A percentile compares a stretch with the other conserved stretches of the same genome.
Evolutionary conservation across 306 rosid genomes (phyloP).

Genomic region (Potentilla sterilis): DNA sequence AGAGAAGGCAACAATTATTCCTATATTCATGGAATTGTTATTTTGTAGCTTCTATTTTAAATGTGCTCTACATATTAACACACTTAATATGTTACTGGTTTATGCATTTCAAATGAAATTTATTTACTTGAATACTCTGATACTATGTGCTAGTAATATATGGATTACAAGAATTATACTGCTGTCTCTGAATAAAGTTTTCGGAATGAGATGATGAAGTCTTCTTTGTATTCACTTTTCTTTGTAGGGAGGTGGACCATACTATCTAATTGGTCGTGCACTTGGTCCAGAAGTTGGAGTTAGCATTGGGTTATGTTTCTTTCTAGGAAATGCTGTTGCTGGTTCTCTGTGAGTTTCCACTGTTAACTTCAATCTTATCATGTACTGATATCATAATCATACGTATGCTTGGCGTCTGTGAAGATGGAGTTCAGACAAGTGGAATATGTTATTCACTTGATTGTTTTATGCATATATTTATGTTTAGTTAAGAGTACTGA

Average conservation of each 20-base stretch:
- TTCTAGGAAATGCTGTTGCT: slow-evolving; percentile 98
- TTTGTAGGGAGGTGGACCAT: slow-evolving; percentile 98
- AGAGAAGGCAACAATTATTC: background rate
- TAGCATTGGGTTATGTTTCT: slow-evolving; percentile 98
- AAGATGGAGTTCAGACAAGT: slow-evolving; percentile 19
- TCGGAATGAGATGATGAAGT: slow-evolving; percentile 7
- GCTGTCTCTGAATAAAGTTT: background rate
- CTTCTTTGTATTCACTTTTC: slow-evolving; percentile 25
- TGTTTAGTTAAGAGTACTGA: slow-evolving; percentile 15
- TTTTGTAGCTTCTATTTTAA: background rate
- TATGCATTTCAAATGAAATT: background rate
- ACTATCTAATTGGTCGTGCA: slow-evolving; percentile 98
- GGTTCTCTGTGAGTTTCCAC: slow-evolving; percentile 86
- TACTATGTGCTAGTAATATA: background rate
- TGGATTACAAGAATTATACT: background rate
- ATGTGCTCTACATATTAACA: background rate
- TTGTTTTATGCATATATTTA: slow-evolving; percentile 18
- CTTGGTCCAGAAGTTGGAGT: slow-evolving; percentile 99
- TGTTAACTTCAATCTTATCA: slow-evolving; percentile 17
- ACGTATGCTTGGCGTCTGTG: slow-evolving; percentile 19
- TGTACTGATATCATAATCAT: slow-evolving; percentile 6
- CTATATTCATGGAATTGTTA: background rate
- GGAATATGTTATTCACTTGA: slow-evolving; percentile 14
- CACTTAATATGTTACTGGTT: background rate
- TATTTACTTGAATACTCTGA: background rate